These are phyloP conservation scores for Paxillus involutus DNA, from an alignment of 768 basidiomycete species.

Conservation along the genomic window DNA sequence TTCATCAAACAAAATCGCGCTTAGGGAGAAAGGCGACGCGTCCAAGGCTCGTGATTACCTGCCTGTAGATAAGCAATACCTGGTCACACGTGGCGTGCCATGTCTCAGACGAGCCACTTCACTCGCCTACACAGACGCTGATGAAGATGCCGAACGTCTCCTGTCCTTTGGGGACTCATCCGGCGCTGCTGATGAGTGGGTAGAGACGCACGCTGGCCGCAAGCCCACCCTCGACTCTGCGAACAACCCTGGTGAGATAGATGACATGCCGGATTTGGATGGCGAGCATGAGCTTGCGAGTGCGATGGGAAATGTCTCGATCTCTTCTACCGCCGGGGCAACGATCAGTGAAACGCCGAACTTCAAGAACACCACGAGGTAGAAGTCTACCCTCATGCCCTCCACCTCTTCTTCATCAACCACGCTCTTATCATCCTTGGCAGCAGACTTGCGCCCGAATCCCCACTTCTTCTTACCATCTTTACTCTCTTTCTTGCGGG, in stretches of 20 bases:
- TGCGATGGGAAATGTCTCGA: conserved; percentile 46
- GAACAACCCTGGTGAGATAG: conserved; percentile 63
- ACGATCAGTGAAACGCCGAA: conserved; percentile 70
- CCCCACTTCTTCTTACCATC: conserved; percentile 79
- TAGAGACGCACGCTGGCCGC: conserved; percentile 93
- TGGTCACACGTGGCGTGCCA: conserved; percentile 94
- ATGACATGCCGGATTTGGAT: conserved; percentile 88
- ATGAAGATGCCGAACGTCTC: conserved; percentile 94
- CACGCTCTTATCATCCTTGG: conserved; percentile 49
- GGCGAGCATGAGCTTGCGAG: conserved; percentile 45
- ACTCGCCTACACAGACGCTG: conserved; percentile 90
- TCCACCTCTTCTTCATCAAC: conserved; percentile 64
- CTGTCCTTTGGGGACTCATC: conserved; percentile 76
- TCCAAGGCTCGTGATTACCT: conserved; percentile 88
- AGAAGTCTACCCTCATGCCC: conserved; percentile 97
- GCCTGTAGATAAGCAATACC: conserved; percentile 95
- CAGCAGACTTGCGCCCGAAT: conserved; percentile 67
- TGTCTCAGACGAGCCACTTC: conserved; percentile 92
- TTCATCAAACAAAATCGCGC: conserved; percentile 1
- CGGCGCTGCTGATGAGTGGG: conserved; percentile 86
- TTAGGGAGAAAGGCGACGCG: conserved; percentile 91
- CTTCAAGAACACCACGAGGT: conserved; percentile 89
- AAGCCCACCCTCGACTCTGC: conserved; percentile 50
- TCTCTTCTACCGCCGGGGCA: conserved; percentile 36
- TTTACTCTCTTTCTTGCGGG: conserved; percentile 51